Evolutionary conservation across 2,329 filamentous ascomycete genomes (phyloP).

Genomic region (Alternaria infectoria): DNA sequence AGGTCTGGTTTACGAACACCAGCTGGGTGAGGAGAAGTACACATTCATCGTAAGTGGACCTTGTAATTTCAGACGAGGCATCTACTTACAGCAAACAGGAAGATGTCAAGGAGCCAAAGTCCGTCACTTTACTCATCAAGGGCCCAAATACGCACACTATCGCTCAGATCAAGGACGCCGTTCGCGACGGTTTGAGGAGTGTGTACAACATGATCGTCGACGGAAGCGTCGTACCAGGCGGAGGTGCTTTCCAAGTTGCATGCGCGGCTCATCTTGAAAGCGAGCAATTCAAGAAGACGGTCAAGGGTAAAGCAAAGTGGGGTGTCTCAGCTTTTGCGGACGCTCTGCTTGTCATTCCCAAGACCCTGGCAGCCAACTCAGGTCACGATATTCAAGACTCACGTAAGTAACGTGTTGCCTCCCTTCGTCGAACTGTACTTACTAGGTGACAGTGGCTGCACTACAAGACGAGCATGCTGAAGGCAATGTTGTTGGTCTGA

Average conservation of each 20-base stretch:
- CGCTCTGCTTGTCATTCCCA: constrained; percentile 92
- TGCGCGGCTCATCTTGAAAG: constrained; percentile 87
- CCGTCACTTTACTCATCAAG: constrained; percentile 96
- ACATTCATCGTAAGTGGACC: constrained; percentile 72
- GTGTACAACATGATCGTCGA: constrained; percentile 99
- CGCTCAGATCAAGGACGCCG: constrained; percentile 93
- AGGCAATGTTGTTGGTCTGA: constrained; percentile 84
- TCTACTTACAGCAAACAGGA: constrained; percentile 58
- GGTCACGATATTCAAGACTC: constrained; percentile 97
- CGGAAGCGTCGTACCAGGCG: constrained; percentile 90
- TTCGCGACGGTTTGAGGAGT: constrained; percentile 90
- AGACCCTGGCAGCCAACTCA: constrained; percentile 94
- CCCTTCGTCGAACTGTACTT: constrained; percentile 16
- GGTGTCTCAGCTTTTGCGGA: constrained; percentile 95
- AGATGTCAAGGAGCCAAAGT: constrained; percentile 98
- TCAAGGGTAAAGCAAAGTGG: constrained; percentile 98
- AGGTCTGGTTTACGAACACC: constrained; percentile 95
- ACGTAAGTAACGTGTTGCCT: constrained; percentile 62
- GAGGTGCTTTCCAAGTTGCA: constrained; percentile 93
- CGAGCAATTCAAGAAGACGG: constrained; percentile 82
- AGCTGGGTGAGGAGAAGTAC: constrained; percentile 97
- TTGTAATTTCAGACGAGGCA: not conserved
- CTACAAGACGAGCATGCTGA: constrained; percentile 86
- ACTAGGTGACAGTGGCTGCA: constrained; percentile 68
- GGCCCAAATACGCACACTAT: constrained; percentile 97